These are phyloP conservation scores for Penicillium sp. DNA, from an alignment of 2,329 filamentous ascomycete genomes.

Conservation along the genomic window DNA sequence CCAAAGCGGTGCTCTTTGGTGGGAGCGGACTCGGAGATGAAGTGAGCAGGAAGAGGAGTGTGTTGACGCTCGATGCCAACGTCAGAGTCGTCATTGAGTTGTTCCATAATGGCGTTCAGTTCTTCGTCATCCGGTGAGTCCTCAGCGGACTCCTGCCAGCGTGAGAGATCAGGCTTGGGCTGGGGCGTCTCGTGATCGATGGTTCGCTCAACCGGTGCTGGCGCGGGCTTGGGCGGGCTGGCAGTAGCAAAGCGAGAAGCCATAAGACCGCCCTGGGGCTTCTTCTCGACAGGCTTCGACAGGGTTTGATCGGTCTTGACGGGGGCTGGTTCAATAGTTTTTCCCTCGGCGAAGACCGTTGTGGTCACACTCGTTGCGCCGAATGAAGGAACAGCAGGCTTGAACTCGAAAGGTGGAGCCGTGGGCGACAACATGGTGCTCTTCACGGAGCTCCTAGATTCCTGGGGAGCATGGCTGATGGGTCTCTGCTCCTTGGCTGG, in stretches of 20 bases:
- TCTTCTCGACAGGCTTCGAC: slow-evolving; percentile 19
- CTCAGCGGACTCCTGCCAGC: slow-evolving; percentile 28
- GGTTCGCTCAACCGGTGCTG: slow-evolving; percentile 6
- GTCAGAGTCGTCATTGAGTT: slow-evolving; percentile 74
- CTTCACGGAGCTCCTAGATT: slow-evolving; percentile 33
- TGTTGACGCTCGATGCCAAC: slow-evolving; percentile 70
- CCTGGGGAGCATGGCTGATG: slow-evolving; percentile 24
- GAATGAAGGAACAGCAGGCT: slow-evolving; percentile 39
- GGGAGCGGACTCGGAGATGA: slow-evolving; percentile 44
- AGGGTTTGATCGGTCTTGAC: not conserved
- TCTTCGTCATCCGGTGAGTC: slow-evolving; percentile 61
- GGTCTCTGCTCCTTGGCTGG: slow-evolving; percentile 7
- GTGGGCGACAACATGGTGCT: slow-evolving; percentile 69
- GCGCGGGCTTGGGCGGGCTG: slow-evolving; percentile 31
- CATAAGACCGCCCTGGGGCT: slow-evolving; percentile 29
- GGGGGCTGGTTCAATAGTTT: not conserved
- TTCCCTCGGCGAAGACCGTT: slow-evolving; percentile 19
- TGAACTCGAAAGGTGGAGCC: slow-evolving; percentile 68
- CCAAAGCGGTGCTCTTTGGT: slow-evolving; percentile 59
- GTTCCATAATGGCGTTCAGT: slow-evolving; percentile 89
- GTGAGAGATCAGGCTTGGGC: slow-evolving; percentile 1
- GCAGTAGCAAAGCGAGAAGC: slow-evolving; percentile 36
- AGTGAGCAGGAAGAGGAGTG: slow-evolving; percentile 37
- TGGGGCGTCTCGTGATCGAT: slow-evolving; percentile 12
- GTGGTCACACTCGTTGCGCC: slow-evolving; percentile 27